Conservation (phyloP, 2,329 filamentous ascomycete species). For the Aspergillus cejpii region DNA sequence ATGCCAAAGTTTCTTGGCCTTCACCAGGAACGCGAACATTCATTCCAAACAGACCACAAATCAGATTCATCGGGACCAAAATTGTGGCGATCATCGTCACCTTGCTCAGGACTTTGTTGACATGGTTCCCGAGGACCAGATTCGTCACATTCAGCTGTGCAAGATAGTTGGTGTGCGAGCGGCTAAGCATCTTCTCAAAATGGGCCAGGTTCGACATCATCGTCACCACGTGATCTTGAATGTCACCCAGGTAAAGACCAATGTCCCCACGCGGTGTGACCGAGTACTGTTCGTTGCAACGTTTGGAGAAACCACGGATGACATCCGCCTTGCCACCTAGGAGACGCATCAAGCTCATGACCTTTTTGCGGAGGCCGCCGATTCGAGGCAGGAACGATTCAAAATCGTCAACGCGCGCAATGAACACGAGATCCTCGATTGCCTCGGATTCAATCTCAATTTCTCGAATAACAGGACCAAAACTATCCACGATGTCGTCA, state of each 20-base stretch:
- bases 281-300: slow-evolving; percentile 95
- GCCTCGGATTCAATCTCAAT: slow-evolving; percentile 83
- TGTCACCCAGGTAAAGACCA: slow-evolving; percentile 90
- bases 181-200: slow-evolving; percentile 94
- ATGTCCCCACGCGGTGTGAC: slow-evolving; percentile 95
- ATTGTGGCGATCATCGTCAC: slow-evolving; percentile 92
- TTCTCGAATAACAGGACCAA: slow-evolving; percentile 79
- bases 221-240: slow-evolving; percentile 97
- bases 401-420: slow-evolving; percentile 83
- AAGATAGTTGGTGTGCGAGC: slow-evolving; percentile 91
- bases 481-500: slow-evolving; percentile 95
- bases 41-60: slow-evolving; percentile 58
- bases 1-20: slow-evolving; percentile 30
- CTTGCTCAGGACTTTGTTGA: slow-evolving; percentile 86
- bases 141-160: slow-evolving; percentile 90
- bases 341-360: slow-evolving; percentile 86
- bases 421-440: slow-evolving; percentile 93
- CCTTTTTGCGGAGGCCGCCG: slow-evolving; percentile 85
- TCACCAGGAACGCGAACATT: slow-evolving; percentile 45
- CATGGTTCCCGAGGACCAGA: slow-evolving; percentile 77
- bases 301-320: slow-evolving; percentile 93
- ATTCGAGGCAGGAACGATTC: slow-evolving; percentile 80
- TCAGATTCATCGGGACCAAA: slow-evolving; percentile 89
- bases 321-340: slow-evolving; percentile 98
- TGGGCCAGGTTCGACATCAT: slow-evolving; percentile 97